A percentile compares a stretch with the other conserved stretches of the same genome.
These are phyloP conservation scores for Testicularia cyperi DNA, from an alignment of 1,284 basidiomycete species.

Conservation along the genomic window DNA sequence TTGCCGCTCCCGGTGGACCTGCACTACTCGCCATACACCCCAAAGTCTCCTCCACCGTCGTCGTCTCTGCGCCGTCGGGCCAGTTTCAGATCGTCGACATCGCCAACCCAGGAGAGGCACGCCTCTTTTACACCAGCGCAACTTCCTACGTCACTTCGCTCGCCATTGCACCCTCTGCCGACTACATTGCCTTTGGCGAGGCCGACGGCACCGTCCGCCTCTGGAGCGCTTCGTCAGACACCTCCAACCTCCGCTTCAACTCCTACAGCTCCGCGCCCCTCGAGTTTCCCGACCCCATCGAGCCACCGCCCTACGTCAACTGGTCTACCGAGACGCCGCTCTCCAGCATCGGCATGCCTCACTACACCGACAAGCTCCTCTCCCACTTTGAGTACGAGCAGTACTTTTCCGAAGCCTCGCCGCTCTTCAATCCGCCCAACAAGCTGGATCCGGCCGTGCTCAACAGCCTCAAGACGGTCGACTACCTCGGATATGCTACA, in stretches of 20 bases:
- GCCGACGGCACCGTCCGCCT: constrained; percentile 82
- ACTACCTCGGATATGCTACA: constrained; percentile 82
- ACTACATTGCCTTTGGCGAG: constrained; percentile 90
- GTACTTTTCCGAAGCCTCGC: constrained; percentile 58
- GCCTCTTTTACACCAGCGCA: constrained; percentile 70
- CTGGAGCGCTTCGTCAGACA: constrained; percentile 67
- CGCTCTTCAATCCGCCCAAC: constrained; percentile 67
- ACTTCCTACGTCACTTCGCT: constrained; percentile 77
- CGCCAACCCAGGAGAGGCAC: constrained; percentile 69
- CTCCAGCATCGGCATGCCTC: constrained; percentile 84
- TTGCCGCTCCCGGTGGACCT: constrained; percentile 73
- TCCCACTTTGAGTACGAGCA: constrained; percentile 69
- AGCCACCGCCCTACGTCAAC: constrained; percentile 69
- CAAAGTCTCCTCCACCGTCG: constrained; percentile 74
- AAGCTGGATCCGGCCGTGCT: constrained; percentile 79
- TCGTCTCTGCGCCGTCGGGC: constrained; percentile 79
- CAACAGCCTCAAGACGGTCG: constrained; percentile 77
- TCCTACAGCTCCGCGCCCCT: constrained; percentile 80
- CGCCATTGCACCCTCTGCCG: constrained; percentile 80
- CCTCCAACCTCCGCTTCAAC: constrained; percentile 71
- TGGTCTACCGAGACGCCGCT: constrained; percentile 87
- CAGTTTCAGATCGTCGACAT: constrained; percentile 87
- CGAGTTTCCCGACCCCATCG: constrained; percentile 79
- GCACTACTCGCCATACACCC: constrained; percentile 83
- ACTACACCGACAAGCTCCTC: constrained; percentile 75